A percentile compares a stretch with the other conserved stretches of the same genome.
Conservation (phyloP, 495 filamentous ascomycete species). For the Aspergillus ostianus region DNA sequence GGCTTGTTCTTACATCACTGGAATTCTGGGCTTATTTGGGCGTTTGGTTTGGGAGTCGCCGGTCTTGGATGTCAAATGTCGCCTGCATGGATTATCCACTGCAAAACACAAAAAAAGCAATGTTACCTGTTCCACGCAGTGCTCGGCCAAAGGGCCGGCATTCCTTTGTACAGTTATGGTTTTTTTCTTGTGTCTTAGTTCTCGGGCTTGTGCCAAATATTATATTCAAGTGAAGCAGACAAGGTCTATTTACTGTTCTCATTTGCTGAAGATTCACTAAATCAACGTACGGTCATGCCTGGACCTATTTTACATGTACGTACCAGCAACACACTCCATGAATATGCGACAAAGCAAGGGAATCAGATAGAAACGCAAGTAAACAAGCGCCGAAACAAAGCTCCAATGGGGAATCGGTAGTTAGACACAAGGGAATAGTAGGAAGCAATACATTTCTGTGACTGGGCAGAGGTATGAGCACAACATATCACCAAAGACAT, state of each 20-base stretch:
- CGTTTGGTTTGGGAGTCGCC: conserved; percentile 29
- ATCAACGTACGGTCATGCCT: conserved; percentile 8
- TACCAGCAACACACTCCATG: conserved; percentile 9
- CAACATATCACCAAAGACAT: conserved; percentile 5
- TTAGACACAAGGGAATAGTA: conserved; percentile 9
- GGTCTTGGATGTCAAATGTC: conserved; percentile 18
- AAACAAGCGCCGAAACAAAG: conserved; percentile 11
- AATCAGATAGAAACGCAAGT: neutral
- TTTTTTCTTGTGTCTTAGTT: neutral
- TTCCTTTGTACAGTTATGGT: neutral
- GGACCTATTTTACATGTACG: conserved; percentile 15
- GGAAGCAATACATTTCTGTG: conserved; percentile 17
- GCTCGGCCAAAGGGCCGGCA: neutral
- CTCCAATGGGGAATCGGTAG: conserved; percentile 16
- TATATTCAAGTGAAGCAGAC: neutral
- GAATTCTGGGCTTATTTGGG: conserved; percentile 22
- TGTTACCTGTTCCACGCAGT: neutral
- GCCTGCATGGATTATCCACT: conserved; percentile 12
- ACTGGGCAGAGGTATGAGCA: conserved; percentile 10
- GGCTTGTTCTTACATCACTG: conserved; percentile 21
- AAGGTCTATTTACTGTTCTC: conserved; percentile 1
- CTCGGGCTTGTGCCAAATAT: neutral
- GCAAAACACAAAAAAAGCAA: conserved; percentile 16
- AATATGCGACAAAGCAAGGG: conserved; percentile 7
- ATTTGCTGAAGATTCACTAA: neutral